A percentile compares a stretch with the other conserved stretches of the same genome.
Conservation (phyloP, 441 rosid species). For the Syzygium malaccense region DNA sequence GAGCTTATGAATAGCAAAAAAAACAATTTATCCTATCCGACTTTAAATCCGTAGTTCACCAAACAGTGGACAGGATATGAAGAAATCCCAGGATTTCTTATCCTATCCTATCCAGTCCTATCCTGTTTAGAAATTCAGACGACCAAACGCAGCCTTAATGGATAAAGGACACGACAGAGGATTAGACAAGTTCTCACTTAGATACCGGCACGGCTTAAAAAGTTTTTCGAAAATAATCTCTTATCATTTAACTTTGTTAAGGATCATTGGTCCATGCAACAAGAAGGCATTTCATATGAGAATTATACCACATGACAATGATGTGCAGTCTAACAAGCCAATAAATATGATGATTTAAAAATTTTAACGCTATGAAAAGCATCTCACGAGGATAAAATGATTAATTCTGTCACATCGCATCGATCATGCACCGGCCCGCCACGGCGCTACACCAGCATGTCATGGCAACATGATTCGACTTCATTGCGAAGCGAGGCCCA, state of each 20-base stretch:
- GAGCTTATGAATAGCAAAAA: too few relatives aligned
- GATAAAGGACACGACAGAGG: accelerated
- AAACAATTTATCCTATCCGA: too few relatives aligned
- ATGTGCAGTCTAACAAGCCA: background rate
- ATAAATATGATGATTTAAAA: background rate
- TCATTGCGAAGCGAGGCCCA: background rate
- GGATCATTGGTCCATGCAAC: accelerated
- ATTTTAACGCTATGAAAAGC: background rate
- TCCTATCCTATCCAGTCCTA: too few relatives aligned
- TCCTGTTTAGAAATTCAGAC: too few relatives aligned
- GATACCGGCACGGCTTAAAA: accelerated
- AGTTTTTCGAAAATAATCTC: accelerated
- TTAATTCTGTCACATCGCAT: background rate
- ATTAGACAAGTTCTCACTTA: background rate
- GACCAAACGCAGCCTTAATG: too few relatives aligned
- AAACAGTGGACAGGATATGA: too few relatives aligned
- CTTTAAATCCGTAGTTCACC: too few relatives aligned
- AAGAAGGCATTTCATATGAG: accelerated
- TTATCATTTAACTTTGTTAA: too few relatives aligned
- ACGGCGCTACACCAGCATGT: background rate
- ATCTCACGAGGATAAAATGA: accelerated
- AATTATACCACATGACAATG: accelerated
- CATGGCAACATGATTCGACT: too few relatives aligned
- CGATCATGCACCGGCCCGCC: background rate
- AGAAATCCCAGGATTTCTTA: too few relatives aligned